These are phyloP conservation scores for Cladophialophora immunda DNA, from an alignment of 2,329 filamentous ascomycete species.

Conservation along the genomic window DNA sequence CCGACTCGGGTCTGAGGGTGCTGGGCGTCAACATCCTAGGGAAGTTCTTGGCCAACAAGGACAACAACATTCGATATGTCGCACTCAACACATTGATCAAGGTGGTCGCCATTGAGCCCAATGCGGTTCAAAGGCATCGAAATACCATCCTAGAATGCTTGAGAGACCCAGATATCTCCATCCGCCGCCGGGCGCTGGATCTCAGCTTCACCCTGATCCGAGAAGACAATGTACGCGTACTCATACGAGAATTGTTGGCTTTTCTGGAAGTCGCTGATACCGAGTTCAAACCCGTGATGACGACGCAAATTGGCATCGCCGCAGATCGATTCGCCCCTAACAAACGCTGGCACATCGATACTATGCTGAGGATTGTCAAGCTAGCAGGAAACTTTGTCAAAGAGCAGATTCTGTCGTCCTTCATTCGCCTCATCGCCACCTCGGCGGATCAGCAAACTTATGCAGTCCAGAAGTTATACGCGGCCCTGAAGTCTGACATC, in stretches of 20 bases:
- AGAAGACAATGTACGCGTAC: slow-evolving; percentile 90
- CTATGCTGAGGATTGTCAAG: slow-evolving; percentile 92
- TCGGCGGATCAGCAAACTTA: slow-evolving; percentile 96
- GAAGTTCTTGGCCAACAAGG: slow-evolving; percentile 97
- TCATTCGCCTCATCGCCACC: slow-evolving; percentile 93
- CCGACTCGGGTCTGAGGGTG: slow-evolving; percentile 91
- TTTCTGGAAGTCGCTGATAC: slow-evolving; percentile 98
- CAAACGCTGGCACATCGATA: slow-evolving; percentile 98
- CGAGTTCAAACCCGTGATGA: slow-evolving; percentile 99
- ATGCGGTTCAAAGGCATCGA: slow-evolving; percentile 93
- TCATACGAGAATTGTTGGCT: slow-evolving; percentile 90
- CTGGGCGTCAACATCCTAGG: slow-evolving; percentile 97
- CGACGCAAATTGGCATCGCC: slow-evolving; percentile 95
- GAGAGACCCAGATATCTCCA: slow-evolving; percentile 97
- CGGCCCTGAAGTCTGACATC: slow-evolving; percentile 91
- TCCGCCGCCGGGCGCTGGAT: slow-evolving; percentile 91
- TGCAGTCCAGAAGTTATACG: slow-evolving; percentile 92
- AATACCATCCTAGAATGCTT: slow-evolving; percentile 98
- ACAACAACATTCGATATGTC: slow-evolving; percentile 99
- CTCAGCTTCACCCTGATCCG: slow-evolving; percentile 98
- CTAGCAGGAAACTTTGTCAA: slow-evolving; percentile 97
- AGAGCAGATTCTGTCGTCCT: slow-evolving; percentile 96
- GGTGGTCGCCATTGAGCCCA: slow-evolving; percentile 96
- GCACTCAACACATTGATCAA: slow-evolving; percentile 97
- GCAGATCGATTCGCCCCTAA: slow-evolving; percentile 96